phyloP scores from a whole-genome alignment of 2,329 filamentous ascomycete genomes.

The Arthrobotrys entomopaga region DNA sequence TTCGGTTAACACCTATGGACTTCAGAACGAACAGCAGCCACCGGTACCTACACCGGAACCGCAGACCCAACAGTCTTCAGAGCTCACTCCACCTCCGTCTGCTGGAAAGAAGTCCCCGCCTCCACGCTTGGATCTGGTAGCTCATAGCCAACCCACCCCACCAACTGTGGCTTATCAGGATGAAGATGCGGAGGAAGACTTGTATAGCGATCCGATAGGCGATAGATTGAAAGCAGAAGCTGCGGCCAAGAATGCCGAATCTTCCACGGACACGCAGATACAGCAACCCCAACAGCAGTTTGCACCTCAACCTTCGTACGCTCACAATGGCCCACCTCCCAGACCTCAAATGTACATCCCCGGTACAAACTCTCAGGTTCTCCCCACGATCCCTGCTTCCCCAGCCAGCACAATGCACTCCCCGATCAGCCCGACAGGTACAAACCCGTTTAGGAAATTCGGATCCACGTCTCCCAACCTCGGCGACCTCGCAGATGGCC shows the following conservation, averaged over 20 bases:
- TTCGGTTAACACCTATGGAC: conserved; percentile 40
- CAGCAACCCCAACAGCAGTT: conserved; percentile 2
- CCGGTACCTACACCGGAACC: conserved; percentile 25
- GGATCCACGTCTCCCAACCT: conserved; percentile 39
- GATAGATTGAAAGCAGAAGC: conserved; percentile 46
- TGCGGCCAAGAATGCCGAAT: conserved; percentile 15
- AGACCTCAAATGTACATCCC: conserved; percentile 50
- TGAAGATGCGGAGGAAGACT: conserved; percentile 44
- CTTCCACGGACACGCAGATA: conserved; percentile 9
- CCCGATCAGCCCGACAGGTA: conserved; percentile 36
- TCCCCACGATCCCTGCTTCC: conserved; percentile 47
- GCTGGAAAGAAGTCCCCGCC: conserved; percentile 52
- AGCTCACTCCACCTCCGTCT: conserved; percentile 47
- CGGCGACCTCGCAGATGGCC: conserved; percentile 32
- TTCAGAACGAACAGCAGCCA: conserved; percentile 29
- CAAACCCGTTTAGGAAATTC: conserved; percentile 49
- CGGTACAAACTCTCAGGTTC: conserved; percentile 49
- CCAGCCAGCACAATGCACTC: conserved; percentile 42
- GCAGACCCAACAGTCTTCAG: conserved; percentile 26
- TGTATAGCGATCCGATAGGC: conserved; percentile 45
- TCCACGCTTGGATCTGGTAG: conserved; percentile 21
- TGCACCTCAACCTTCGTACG: conserved; percentile 9
- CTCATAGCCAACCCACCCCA: conserved; percentile 42
- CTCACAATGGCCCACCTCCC: conserved; percentile 30
- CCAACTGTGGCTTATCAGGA: conserved; percentile 43